Evolutionary conservation across 306 rosid species (phyloP).

Genomic region (Fagus crenata): DNA sequence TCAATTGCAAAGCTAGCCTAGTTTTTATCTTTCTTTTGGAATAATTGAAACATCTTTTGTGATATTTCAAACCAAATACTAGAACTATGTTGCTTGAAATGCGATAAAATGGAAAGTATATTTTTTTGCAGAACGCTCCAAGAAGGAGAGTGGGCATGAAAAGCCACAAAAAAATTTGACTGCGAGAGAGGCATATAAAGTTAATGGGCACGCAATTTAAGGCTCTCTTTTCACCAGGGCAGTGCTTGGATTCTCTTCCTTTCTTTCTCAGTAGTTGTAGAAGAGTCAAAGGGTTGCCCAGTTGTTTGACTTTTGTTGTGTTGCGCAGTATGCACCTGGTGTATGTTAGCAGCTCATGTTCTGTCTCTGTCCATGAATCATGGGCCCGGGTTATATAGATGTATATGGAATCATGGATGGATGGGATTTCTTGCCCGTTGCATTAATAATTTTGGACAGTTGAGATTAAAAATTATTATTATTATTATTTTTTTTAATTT

Average conservation of each 20-base stretch:
- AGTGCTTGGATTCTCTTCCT: slow-evolving; percentile 19
- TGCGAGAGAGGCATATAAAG: background rate
- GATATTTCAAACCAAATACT: no score
- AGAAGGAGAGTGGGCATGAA: background rate
- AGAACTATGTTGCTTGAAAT: no score
- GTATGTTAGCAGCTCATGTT: background rate
- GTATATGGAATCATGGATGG: no score
- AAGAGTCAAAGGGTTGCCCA: slow-evolving; percentile 42
- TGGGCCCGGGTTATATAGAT: no score
- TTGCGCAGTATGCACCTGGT: background rate
- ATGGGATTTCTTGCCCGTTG: no score
- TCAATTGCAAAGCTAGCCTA: no score
- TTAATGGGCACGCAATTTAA: slow-evolving; percentile 64
- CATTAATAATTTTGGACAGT: no score
- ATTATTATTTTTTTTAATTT: no score
- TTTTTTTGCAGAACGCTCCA: background rate
- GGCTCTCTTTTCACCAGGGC: slow-evolving; percentile 25
- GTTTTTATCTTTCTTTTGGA: no score
- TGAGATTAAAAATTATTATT: no score
- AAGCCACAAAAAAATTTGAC: background rate
- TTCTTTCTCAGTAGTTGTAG: background rate
- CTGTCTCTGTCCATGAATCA: background rate
- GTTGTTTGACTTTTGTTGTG: slow-evolving; percentile 14
- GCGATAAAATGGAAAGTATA: no score
- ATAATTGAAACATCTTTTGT: no score